phyloP scores from a whole-genome alignment of 116 monocot genomes.

The Thalassia testudinum region DNA sequence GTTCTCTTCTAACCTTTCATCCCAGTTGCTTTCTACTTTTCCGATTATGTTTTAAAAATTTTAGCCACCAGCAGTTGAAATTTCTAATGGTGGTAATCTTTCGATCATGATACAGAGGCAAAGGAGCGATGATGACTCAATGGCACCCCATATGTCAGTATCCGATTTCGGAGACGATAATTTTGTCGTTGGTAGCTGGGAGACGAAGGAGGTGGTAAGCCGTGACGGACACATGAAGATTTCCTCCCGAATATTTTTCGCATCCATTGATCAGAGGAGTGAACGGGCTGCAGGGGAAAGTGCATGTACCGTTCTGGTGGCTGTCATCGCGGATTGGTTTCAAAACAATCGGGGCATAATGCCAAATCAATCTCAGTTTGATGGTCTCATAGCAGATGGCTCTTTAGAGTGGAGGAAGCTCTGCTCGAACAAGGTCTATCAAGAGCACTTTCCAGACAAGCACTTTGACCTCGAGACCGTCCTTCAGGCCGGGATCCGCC shows the following conservation, averaged over 20 bases:
- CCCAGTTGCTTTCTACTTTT: neutral
- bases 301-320: conserved; percentile 56
- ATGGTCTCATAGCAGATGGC: conserved; percentile 41
- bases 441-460: conserved; percentile 31
- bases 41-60: neutral
- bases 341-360: conserved; percentile 8
- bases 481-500: conserved; percentile 22
- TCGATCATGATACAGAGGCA: conserved; percentile 24
- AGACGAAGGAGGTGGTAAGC: conserved; percentile 28
- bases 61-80: neutral
- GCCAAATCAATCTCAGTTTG: conserved; percentile 29
- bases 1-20: neutral
- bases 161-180: conserved; percentile 9
- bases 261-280: conserved; percentile 56
- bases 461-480: conserved; percentile 70
- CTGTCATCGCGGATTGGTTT: conserved; percentile 31
- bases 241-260: conserved; percentile 31
- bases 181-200: conserved; percentile 26
- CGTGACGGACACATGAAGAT: conserved; percentile 41
- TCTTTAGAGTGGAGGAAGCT: conserved; percentile 45
- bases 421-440: conserved; percentile 21
- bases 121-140: conserved; percentile 20
- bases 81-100: neutral
- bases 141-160: neutral
- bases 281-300: conserved; percentile 53